A percentile compares a stretch with the other conserved stretches of the same genome.
These are phyloP conservation scores for Vigna reflexopilosa DNA, from an alignment of 306 rosid genomes.

Conservation along the genomic window DNA sequence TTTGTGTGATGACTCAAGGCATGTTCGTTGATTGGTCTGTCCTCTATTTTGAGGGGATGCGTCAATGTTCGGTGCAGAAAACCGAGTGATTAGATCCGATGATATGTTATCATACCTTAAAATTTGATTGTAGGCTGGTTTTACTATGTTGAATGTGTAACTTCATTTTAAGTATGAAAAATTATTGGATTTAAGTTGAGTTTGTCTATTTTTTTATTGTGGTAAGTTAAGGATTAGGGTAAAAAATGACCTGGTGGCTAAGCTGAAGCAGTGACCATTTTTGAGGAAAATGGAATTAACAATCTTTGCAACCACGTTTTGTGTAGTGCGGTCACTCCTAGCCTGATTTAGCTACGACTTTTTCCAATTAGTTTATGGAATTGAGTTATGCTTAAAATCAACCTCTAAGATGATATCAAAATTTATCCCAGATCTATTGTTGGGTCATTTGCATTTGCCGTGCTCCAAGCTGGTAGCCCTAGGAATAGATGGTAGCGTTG, in stretches of 20 bases:
- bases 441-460: neutral
- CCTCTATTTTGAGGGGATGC: neutral
- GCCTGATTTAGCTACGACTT: neutral
- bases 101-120: neutral
- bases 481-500: too few relatives aligned
- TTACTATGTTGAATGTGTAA: neutral
- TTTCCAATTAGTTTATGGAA: too few relatives aligned
- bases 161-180: neutral
- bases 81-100: neutral
- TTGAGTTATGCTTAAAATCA: too few relatives aligned
- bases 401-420: too few relatives aligned
- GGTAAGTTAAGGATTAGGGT: neutral
- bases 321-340: neutral
- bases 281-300: neutral
- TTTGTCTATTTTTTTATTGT: neutral
- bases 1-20: neutral
- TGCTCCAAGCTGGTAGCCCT: neutral
- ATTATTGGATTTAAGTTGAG: neutral
- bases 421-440: neutral
- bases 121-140: constrained; percentile 9
- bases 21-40: neutral
- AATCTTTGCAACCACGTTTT: neutral
- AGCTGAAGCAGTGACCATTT: neutral
- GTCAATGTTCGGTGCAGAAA: neutral
- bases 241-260: neutral